These are phyloP conservation scores for Polyrhizophydium stewartii DNA, from an alignment of 371 early-diverging fungal species.

Conservation along the genomic window DNA sequence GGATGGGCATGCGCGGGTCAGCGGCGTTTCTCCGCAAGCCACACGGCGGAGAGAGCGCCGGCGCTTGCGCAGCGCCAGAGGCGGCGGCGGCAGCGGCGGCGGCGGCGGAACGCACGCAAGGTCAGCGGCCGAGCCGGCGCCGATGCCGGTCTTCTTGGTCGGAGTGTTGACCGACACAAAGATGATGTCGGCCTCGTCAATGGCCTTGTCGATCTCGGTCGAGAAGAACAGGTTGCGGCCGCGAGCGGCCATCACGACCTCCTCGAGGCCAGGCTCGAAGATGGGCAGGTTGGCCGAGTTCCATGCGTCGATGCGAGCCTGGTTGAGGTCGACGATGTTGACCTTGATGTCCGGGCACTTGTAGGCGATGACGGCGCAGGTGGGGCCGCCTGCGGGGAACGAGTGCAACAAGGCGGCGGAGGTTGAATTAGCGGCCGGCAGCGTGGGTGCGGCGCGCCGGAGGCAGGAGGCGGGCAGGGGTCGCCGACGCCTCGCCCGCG, in stretches of 20 bases:
- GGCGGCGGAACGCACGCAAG: slow-evolving; percentile 70
- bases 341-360: slow-evolving; percentile 87
- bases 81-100: background rate
- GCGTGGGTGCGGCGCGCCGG: background rate
- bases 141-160: slow-evolving; percentile 72
- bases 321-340: slow-evolving; percentile 81
- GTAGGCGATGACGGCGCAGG: slow-evolving; percentile 86
- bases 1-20: too few relatives aligned
- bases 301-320: slow-evolving; percentile 80
- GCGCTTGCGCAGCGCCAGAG: background rate
- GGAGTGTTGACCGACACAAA: slow-evolving; percentile 91
- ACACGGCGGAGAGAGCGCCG: background rate
- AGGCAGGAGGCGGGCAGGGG: background rate
- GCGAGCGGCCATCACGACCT: slow-evolving; percentile 66
- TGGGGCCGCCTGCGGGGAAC: slow-evolving; percentile 78
- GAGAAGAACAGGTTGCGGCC: slow-evolving; percentile 83
- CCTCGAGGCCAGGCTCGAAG: slow-evolving; percentile 87
- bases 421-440: too few relatives aligned
- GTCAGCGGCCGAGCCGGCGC: slow-evolving; percentile 85
- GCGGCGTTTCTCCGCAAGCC: too few relatives aligned
- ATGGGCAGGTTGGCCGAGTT: slow-evolving; percentile 83
- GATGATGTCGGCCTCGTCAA: slow-evolving; percentile 77
- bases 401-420: too few relatives aligned
- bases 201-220: slow-evolving; percentile 70
- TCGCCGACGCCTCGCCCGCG: background rate